Evolutionary conservation across 2,329 filamentous ascomycete species (phyloP), one percentile per base, ranked within the genome.

Genomic region (Xylaria hypoxylon): DNA sequence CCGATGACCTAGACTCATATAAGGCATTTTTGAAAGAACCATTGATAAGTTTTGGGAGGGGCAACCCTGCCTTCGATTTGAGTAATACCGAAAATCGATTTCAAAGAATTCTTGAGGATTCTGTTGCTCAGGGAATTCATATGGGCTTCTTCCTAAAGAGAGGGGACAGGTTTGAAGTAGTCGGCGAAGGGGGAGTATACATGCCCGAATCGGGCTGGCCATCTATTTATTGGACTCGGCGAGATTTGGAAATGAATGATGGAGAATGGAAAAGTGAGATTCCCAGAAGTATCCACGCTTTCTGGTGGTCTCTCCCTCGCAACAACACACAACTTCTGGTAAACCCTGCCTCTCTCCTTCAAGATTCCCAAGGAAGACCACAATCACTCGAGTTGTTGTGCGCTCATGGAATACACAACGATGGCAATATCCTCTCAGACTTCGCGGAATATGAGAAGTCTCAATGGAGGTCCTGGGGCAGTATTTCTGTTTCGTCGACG

Each of bases 251-350:
- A 33, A 26, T n/a, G 6, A 33, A 15, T 2, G 8, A 7, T 19
- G 48, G n/a, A 19, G 48, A 33, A 6, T 51, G 26, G 26, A n/a
- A 51, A 3, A 11, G 2, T 1, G 26, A 15, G 24, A 28, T 48
- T 5, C 45, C 48, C 3, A 19, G 2, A 19, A 19, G 15, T 17
- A 33, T 33, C 13, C 26, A 51, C 5, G n/a, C 31, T 5, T 51
- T 51, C 26, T 51, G 28, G 48, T 51, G 26, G 48, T 51, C 48
- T 51, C 33, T 51, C 33, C 26, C 48, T 5, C 28, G 48, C 2
- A 31, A 51, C 19, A 11, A 33, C 10, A 15, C 48, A 19, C 17
- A 33, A 5, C 8, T 51, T 31, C 15, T 19, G 19, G 48, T 51
- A 3, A 17, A 51, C 11, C 1, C 48, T 5, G 10, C 15, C 5